A percentile compares a stretch with the other conserved stretches of the same genome.
Evolutionary conservation across 176 grass and related monocot species (phyloP).

Genomic region (Carex parvula): DNA sequence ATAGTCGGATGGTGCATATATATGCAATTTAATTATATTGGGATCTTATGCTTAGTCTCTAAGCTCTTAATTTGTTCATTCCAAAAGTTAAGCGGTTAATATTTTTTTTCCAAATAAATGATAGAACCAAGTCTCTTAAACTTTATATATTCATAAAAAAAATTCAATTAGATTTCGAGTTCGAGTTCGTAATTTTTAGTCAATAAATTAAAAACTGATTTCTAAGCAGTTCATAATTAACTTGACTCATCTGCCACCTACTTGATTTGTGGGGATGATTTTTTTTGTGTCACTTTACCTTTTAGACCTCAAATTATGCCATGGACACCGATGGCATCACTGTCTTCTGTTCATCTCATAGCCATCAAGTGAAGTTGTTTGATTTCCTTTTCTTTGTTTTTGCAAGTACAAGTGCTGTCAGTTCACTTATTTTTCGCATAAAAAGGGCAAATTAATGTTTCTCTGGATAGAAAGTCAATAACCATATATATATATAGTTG

Average conservation of each 20-base stretch:
- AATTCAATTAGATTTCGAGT: no score
- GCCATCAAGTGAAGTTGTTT: neutral
- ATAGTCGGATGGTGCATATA: no score
- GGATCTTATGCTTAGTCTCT: no score
- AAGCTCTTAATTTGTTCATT: no score
- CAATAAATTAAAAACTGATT: no score
- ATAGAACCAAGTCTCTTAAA: no score
- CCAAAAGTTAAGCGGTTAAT: no score
- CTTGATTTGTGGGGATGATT: neutral
- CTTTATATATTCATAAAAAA: no score
- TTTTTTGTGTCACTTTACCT: neutral
- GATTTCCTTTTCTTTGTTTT: neutral
- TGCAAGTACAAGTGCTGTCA: constrained; percentile 1
- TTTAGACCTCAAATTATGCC: neutral
- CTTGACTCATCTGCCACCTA: neutral
- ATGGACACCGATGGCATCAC: neutral
- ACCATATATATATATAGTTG: neutral
- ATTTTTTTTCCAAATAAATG: no score
- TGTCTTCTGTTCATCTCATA: neutral
- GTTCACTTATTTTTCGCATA: neutral
- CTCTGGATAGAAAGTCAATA: neutral
- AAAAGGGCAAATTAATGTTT: neutral
- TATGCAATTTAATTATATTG: no score
- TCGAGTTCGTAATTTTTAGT: no score
- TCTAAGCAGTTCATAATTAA: neutral